Evolutionary conservation across 2,329 filamentous ascomycete species (phyloP).

Genomic region (Penicillium sp.): DNA sequence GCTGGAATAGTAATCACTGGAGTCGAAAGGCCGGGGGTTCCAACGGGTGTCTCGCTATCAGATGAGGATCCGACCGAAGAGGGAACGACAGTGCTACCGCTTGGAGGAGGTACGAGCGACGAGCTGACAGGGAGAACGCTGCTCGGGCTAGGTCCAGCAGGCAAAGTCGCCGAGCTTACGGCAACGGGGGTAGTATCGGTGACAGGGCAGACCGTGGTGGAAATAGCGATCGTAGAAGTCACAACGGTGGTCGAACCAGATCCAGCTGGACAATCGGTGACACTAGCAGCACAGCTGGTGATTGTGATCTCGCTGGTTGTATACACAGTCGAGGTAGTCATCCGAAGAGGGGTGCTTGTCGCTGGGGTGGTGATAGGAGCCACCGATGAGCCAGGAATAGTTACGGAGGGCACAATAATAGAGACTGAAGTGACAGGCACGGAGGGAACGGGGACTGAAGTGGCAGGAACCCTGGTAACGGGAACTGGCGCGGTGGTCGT

Average conservation of each 20-base stretch:
- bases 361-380: conserved; percentile 11
- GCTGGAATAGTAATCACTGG: background rate
- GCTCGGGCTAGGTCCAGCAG: background rate
- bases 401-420: conserved; percentile 17
- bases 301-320: conserved; percentile 39
- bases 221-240: conserved; percentile 56
- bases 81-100: background rate
- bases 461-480: conserved; percentile 3
- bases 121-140: background rate
- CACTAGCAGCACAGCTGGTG: conserved; percentile 40
- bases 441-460: conserved; percentile 19
- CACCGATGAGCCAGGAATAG: background rate
- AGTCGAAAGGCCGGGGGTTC: background rate
- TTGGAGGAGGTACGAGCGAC: background rate
- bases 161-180: background rate
- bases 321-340: conserved; percentile 40
- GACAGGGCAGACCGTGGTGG: conserved; percentile 60
- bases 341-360: conserved; percentile 19
- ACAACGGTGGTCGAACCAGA: conserved; percentile 47
- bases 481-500: conserved; percentile 6
- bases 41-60: background rate
- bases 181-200: conserved; percentile 28
- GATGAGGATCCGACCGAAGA: background rate
- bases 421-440: conserved; percentile 24
- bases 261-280: conserved; percentile 52